phyloP scores from a whole-genome alignment of 805 yeast genomes.

The Ogataea pignaliae region DNA sequence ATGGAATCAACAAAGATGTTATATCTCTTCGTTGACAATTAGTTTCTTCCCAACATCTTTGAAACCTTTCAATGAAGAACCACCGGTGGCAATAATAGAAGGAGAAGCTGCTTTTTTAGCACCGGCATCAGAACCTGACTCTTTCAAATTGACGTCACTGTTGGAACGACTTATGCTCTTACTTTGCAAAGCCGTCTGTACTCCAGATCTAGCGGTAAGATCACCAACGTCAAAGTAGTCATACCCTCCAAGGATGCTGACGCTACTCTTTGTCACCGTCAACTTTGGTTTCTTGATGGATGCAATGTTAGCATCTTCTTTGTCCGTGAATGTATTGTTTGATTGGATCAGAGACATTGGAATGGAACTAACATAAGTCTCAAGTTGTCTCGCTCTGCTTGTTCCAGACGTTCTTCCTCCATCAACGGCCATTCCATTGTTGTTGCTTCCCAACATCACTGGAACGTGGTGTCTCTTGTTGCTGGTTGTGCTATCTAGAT shows the following conservation, averaged over 20 bases:
- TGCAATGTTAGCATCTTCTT: conserved; percentile 1
- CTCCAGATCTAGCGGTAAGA: conserved; percentile 41
- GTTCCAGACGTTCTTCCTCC: conserved; percentile 6
- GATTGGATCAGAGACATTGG: conserved; percentile 30
- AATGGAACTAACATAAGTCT: conserved; percentile 25
- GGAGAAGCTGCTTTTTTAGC: conserved; percentile 3
- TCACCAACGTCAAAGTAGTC: conserved; percentile 59
- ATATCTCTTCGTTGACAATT: conserved; percentile 19
- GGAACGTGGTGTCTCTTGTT: conserved; percentile 1
- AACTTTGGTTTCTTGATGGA: conserved; percentile 2
- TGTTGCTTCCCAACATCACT: background rate
- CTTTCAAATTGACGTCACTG: conserved; percentile 18
- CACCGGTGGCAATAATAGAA: background rate
- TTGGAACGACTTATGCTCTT: conserved; percentile 24
- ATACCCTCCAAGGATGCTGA: conserved; percentile 50
- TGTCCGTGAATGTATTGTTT: conserved; percentile 22
- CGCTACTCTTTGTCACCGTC: conserved; percentile 10
- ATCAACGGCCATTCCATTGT: conserved; percentile 1
- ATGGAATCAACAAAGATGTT: conserved; percentile 2
- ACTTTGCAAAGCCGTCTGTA: conserved; percentile 25
- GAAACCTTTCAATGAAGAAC: background rate
- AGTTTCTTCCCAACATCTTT: conserved; percentile 24
- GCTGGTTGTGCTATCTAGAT: conserved; percentile 1
- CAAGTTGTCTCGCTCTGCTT: conserved; percentile 22
- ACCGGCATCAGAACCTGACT: background rate